Conservation (phyloP, 257 asterid species). For the Datura wrightii region DNA sequence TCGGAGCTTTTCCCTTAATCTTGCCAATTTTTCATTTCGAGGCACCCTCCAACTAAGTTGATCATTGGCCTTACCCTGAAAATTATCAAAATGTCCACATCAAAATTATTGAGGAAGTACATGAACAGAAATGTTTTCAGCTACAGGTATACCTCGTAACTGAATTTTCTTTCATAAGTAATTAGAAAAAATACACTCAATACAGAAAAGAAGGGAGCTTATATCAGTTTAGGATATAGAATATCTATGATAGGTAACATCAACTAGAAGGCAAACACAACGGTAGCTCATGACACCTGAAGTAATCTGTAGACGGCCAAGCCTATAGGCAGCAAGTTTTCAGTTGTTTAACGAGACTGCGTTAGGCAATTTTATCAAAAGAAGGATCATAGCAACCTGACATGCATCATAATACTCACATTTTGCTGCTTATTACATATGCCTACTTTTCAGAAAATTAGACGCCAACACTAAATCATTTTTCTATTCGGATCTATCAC, state of each 20-base stretch:
- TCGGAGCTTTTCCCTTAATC: constrained; percentile 77
- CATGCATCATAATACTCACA: constrained; percentile 21
- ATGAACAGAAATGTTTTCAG: neutral
- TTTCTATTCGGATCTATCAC: neutral
- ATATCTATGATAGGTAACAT: neutral
- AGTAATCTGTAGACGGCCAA: neutral
- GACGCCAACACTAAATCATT: neutral
- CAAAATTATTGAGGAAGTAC: neutral
- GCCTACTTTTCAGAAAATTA: neutral
- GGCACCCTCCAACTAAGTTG: constrained; percentile 88
- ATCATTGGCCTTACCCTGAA: constrained; percentile 95
- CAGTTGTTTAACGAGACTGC: neutral
- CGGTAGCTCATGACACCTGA: neutral
- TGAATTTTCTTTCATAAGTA: neutral
- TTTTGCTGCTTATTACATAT: neutral
- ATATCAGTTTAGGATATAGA: neutral
- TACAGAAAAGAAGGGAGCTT: neutral
- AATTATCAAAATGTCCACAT: constrained; percentile 18
- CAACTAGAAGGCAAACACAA: neutral
- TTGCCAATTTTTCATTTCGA: constrained; percentile 76
- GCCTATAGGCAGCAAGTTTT: constrained; percentile 7
- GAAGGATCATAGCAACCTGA: constrained; percentile 6
- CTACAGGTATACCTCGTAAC: constrained; percentile 12
- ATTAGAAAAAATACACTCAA: neutral
- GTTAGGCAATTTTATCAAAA: neutral